phyloP scores from a whole-genome alignment of 768 basidiomycete species.

The Mycena rosella region DNA sequence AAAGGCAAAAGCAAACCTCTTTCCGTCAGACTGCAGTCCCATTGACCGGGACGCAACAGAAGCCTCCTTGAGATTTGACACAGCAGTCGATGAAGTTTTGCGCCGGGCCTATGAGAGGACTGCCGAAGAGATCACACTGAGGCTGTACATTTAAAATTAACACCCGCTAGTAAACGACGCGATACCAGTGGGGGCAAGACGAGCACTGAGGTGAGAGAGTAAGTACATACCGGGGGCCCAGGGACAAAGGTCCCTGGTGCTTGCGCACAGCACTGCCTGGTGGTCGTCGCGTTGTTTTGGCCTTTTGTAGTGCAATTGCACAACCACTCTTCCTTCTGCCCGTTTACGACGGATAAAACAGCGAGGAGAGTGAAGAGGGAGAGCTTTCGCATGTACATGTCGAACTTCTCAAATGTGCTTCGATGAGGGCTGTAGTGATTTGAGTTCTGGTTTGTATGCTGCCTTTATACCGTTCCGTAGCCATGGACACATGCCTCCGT shows the following conservation, averaged over 20 bases:
- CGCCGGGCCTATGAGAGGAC: slow-evolving; percentile 15
- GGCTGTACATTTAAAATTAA: slow-evolving; percentile 15
- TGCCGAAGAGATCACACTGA: slow-evolving; percentile 9
- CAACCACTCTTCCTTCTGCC: slow-evolving; percentile 15
- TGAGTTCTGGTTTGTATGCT: slow-evolving; percentile 13
- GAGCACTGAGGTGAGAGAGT: slow-evolving; percentile 4
- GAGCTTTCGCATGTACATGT: slow-evolving; percentile 15
- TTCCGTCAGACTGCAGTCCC: slow-evolving; percentile 7
- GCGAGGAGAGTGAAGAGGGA: slow-evolving; percentile 11
- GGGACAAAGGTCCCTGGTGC: background rate
- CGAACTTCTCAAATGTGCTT: slow-evolving; percentile 1
- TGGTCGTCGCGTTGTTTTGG: slow-evolving; percentile 1
- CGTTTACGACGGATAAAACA: slow-evolving; percentile 8
- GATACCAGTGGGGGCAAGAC: slow-evolving; percentile 1
- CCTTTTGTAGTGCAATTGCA: slow-evolving; percentile 17
- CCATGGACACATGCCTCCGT: slow-evolving; percentile 7
- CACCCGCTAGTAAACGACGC: slow-evolving; percentile 8
- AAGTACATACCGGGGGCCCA: slow-evolving; percentile 9
- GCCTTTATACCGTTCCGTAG: slow-evolving; percentile 12
- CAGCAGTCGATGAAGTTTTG: slow-evolving; percentile 15
- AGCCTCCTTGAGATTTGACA: background rate
- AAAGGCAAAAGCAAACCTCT: slow-evolving; percentile 8
- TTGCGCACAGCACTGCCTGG: slow-evolving; percentile 6
- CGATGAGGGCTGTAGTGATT: slow-evolving; percentile 3
- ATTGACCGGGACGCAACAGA: slow-evolving; percentile 11